Evolutionary conservation across 768 basidiomycete genomes (phyloP).

Genomic region (Daedaleopsis nitida): DNA sequence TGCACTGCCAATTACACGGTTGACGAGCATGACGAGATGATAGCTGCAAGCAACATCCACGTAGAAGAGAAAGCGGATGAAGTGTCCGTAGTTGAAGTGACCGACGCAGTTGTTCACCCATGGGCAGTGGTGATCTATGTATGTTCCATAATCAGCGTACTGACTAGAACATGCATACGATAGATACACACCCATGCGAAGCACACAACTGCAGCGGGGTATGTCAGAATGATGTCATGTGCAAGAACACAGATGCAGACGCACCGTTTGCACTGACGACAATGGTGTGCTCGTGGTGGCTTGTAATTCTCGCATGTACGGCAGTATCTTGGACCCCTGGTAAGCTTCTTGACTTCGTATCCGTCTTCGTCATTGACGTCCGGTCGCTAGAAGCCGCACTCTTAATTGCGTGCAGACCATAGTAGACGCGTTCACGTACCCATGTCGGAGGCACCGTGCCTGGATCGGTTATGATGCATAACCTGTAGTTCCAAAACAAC

Average conservation of each 20-base stretch:
- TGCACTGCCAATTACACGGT: slow-evolving; percentile 55
- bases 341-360: slow-evolving; percentile 89
- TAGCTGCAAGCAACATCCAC: slow-evolving; percentile 90
- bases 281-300: slow-evolving; percentile 91
- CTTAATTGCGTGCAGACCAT: too few species aligned
- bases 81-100: slow-evolving; percentile 86
- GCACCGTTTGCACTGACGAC: slow-evolving; percentile 81
- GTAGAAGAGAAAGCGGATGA: slow-evolving; percentile 89
- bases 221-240: neutral
- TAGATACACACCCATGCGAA: slow-evolving; percentile 74
- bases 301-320: slow-evolving; percentile 84
- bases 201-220: slow-evolving; percentile 58
- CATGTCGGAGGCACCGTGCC: slow-evolving; percentile 78
- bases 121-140: slow-evolving; percentile 87
- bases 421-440: slow-evolving; percentile 48
- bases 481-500: slow-evolving; percentile 86
- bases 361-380: slow-evolving; percentile 65
- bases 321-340: slow-evolving; percentile 83
- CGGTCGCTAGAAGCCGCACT: slow-evolving; percentile 57
- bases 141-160: slow-evolving; percentile 1
- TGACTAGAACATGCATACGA: neutral
- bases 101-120: slow-evolving; percentile 97
- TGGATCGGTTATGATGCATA: slow-evolving; percentile 83
- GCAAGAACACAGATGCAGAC: slow-evolving; percentile 26
- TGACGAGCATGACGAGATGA: slow-evolving; percentile 82